Evolutionary conservation across 257 asterid genomes (phyloP).

Genomic region (Schizonepeta tenuifolia): DNA sequence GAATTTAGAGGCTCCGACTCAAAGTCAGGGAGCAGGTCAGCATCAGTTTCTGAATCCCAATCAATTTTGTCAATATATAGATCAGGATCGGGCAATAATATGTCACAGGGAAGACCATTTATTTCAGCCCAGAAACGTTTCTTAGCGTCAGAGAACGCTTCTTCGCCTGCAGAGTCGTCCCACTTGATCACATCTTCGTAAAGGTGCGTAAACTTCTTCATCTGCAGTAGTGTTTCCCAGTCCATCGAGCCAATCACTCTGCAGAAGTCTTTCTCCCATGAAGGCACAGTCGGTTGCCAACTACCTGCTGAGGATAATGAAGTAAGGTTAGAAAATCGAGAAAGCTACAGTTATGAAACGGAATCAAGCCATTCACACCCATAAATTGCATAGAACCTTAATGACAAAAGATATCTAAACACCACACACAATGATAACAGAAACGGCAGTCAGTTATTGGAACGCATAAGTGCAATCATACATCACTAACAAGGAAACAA

Average conservation of each 20-base stretch:
- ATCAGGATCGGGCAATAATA: conserved; percentile 59
- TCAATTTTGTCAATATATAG: conserved; percentile 63
- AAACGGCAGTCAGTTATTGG: not conserved
- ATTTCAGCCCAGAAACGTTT: conserved; percentile 67
- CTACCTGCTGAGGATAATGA: conserved; percentile 43
- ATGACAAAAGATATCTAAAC: not conserved
- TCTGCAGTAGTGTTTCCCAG: conserved; percentile 65
- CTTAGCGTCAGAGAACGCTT: conserved; percentile 68
- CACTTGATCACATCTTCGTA: conserved; percentile 62
- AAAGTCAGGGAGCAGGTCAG: conserved; percentile 43
- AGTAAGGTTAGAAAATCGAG: not conserved
- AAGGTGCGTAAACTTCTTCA: conserved; percentile 55
- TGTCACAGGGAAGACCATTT: conserved; percentile 54
- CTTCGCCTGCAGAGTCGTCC: conserved; percentile 82
- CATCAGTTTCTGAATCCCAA: conserved; percentile 55
- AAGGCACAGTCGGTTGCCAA: conserved; percentile 67
- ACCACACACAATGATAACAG: not conserved
- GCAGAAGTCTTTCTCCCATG: conserved; percentile 82
- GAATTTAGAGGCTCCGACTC: conserved; percentile 36
- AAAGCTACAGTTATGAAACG: not conserved
- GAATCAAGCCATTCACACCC: not conserved
- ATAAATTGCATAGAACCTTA: conserved; percentile 1
- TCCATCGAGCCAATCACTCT: conserved; percentile 61
- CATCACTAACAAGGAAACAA: not conserved
- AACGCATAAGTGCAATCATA: not conserved